Conservation (phyloP, 768 basidiomycete genomes). For the Trichaptum fuscoviolaceum region DNA sequence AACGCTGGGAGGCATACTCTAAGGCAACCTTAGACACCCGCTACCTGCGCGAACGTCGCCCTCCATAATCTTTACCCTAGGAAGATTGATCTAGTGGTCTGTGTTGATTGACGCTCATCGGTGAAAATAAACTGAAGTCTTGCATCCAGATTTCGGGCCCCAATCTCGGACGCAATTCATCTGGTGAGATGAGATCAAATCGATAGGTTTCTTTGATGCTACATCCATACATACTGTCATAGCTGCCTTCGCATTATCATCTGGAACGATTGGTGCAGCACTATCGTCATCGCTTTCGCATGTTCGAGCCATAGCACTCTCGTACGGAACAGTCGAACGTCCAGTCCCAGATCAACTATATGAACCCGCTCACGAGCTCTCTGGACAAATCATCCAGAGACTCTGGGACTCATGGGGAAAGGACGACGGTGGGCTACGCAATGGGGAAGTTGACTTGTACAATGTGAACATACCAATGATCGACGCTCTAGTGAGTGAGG, state of each 20-base stretch:
- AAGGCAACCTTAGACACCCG: slow-evolving; percentile 60
- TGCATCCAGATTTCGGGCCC: slow-evolving; percentile 69
- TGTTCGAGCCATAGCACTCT: slow-evolving; percentile 77
- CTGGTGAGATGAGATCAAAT: slow-evolving; percentile 39
- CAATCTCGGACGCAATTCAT: slow-evolving; percentile 81
- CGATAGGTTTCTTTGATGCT: not conserved
- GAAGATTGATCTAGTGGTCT: slow-evolving; percentile 85
- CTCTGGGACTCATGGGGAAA: slow-evolving; percentile 85
- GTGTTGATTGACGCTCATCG: slow-evolving; percentile 16
- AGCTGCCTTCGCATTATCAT: slow-evolving; percentile 87
- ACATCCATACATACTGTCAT: slow-evolving; percentile 2
- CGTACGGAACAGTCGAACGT: slow-evolving; percentile 74
- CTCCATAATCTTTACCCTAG: slow-evolving; percentile 84
- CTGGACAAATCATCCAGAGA: slow-evolving; percentile 59
- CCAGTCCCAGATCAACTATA: slow-evolving; percentile 57
- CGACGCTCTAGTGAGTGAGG: slow-evolving; percentile 50
- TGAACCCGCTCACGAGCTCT: slow-evolving; percentile 69
- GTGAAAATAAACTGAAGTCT: not conserved
- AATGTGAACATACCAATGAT: slow-evolving; percentile 86
- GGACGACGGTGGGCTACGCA: slow-evolving; percentile 51
- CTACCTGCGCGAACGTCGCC: slow-evolving; percentile 87
- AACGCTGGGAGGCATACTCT: slow-evolving; percentile 9
- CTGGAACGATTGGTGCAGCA: slow-evolving; percentile 90
- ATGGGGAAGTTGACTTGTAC: slow-evolving; percentile 74
- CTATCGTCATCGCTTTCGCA: slow-evolving; percentile 71